These are phyloP conservation scores for Pseudogymnoascus pannorum DNA, from an alignment of 2,329 filamentous ascomycete species.

Conservation along the genomic window DNA sequence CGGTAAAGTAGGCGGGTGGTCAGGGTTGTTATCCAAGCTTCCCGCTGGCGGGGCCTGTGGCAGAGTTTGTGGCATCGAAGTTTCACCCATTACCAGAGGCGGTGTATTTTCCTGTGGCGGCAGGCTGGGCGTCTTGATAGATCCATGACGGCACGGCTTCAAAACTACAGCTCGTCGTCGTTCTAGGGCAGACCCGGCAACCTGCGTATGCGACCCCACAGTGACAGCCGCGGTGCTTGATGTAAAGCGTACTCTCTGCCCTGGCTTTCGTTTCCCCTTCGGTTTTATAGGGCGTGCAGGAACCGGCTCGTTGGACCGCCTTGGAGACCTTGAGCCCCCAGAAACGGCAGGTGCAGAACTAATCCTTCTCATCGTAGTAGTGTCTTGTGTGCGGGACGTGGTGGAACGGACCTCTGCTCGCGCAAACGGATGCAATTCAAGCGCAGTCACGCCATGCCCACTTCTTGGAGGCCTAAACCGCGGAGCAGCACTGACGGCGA, in stretches of 20 bases:
- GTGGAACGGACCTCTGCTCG: background rate
- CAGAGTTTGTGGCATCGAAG: background rate
- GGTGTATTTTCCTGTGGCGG: background rate
- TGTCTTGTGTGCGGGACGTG: background rate
- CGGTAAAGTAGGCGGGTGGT: background rate
- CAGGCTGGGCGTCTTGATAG: background rate
- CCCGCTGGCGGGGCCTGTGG: background rate
- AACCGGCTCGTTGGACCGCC: background rate
- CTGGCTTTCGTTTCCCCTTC: slow-evolving; percentile 5
- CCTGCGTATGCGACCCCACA: background rate
- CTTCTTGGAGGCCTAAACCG: slow-evolving; percentile 27
- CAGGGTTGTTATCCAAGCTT: background rate
- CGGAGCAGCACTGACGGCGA: slow-evolving; percentile 15
- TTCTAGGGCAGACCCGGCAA: background rate
- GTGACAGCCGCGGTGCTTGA: background rate
- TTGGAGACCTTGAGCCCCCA: background rate
- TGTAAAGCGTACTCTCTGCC: slow-evolving; percentile 4
- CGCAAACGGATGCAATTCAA: slow-evolving; percentile 26
- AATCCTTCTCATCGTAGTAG: background rate
- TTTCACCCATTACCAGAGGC: background rate
- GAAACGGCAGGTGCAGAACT: background rate
- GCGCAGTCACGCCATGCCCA: slow-evolving; percentile 19
- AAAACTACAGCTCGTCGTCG: background rate
- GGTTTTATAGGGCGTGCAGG: background rate
- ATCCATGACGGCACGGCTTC: background rate